A percentile compares a stretch with the other conserved stretches of the same genome.
Evolutionary conservation across 306 rosid genomes (phyloP).

Genomic region (Fragaria ananassa): DNA sequence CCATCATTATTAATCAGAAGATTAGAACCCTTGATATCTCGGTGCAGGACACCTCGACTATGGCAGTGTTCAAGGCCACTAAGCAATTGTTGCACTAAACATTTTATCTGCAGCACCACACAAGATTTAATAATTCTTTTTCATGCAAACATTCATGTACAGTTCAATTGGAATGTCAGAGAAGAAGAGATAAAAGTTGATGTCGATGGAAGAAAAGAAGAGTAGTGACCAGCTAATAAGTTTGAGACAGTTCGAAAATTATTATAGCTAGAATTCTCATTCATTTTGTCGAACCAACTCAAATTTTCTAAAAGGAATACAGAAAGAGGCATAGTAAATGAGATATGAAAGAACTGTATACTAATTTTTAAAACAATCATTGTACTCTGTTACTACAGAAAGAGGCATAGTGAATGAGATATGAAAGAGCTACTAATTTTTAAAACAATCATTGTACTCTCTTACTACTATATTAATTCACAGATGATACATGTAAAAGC

Average conservation of each 20-base stretch:
- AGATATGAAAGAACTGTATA: background rate
- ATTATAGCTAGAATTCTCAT: background rate
- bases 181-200: background rate
- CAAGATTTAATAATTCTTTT: background rate
- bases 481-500: background rate
- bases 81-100: conserved; percentile 69
- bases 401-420: background rate
- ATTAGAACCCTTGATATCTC: conserved; percentile 95
- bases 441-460: background rate
- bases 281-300: background rate
- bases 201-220: background rate
- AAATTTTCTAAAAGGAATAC: background rate
- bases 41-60: conserved; percentile 72
- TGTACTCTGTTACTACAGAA: background rate
- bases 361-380: background rate
- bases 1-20: conserved; percentile 69
- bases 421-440: background rate
- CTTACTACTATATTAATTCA: background rate
- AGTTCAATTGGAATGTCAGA: background rate
- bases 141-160: background rate
- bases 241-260: background rate
- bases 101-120: conserved; percentile 62
- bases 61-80: conserved; percentile 90
- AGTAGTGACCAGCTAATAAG: no score
- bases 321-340: background rate